Conservation (phyloP, 2,329 filamentous ascomycete species). For the Fusarium clavum region DNA sequence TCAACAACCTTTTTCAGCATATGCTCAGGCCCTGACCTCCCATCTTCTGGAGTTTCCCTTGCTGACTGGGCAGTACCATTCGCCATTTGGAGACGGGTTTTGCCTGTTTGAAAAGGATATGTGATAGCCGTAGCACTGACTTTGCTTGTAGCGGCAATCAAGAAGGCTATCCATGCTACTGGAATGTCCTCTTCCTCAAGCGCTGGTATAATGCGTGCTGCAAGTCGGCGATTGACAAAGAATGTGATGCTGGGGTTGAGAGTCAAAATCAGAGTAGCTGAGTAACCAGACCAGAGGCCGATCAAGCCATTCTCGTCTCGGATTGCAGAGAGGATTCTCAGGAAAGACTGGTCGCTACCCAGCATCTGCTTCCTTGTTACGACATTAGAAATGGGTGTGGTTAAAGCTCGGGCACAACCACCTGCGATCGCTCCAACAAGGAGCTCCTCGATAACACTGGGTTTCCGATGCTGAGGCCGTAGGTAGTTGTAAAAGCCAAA, state of each 20-base stretch:
- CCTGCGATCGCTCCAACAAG: conserved; percentile 79
- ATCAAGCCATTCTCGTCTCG: conserved; percentile 74
- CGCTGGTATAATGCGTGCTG: conserved; percentile 66
- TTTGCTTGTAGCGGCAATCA: conserved; percentile 80
- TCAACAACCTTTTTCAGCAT: conserved; percentile 30
- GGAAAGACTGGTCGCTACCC: conserved; percentile 55
- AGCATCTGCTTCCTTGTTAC: conserved; percentile 85
- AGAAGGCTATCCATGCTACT: conserved; percentile 56
- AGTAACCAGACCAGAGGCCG: conserved; percentile 91
- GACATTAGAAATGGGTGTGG: conserved; percentile 84
- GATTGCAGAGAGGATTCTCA: conserved; percentile 73
- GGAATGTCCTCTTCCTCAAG: conserved; percentile 57
- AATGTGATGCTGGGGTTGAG: conserved; percentile 90
- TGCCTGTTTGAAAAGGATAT: conserved; percentile 89
- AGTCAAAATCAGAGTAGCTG: conserved; percentile 81
- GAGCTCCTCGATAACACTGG: conserved; percentile 78
- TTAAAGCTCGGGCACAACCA: conserved; percentile 78
- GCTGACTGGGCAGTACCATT: conserved; percentile 43
- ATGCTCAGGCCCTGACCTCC: background rate
- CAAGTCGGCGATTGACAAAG: conserved; percentile 80
- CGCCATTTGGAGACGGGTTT: conserved; percentile 78
- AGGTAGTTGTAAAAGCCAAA: conserved; percentile 80
- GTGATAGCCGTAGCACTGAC: conserved; percentile 79
- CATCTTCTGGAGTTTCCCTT: conserved; percentile 16
- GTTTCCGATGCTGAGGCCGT: conserved; percentile 53